A percentile compares a stretch with the other conserved stretches of the same genome.
Conservation (phyloP, 2,329 filamentous ascomycete genomes). For the Colletotrichum theobromicola region DNA sequence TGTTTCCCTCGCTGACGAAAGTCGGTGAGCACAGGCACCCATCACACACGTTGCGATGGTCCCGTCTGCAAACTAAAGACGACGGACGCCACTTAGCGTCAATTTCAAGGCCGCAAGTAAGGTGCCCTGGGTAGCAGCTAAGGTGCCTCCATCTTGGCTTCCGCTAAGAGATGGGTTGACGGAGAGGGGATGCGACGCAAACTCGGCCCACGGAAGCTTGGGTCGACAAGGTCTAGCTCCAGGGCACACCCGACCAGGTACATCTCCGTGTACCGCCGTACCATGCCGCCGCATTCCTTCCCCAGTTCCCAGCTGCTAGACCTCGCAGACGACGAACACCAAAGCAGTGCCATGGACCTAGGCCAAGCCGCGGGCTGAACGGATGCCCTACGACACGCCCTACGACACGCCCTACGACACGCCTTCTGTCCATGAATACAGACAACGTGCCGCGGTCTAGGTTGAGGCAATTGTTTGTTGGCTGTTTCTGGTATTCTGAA, state of each 20-base stretch:
- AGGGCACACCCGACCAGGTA: neutral
- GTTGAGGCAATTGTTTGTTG: neutral
- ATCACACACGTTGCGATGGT: conserved; percentile 4
- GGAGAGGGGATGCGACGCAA: conserved; percentile 19
- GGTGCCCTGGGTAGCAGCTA: conserved; percentile 16
- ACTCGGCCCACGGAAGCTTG: conserved; percentile 16
- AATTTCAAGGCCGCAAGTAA: conserved; percentile 14
- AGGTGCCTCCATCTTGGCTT: conserved; percentile 18
- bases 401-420: neutral
- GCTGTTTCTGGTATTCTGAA: neutral
- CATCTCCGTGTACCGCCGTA: neutral
- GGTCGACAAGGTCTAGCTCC: conserved; percentile 14
- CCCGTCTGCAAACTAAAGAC: conserved; percentile 2
- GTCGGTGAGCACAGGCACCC: conserved; percentile 7
- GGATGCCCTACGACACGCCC: neutral
- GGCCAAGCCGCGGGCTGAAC: neutral
- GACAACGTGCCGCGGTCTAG: neutral
- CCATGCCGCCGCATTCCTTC: neutral
- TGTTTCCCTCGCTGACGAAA: conserved; percentile 5
- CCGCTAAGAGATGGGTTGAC: conserved; percentile 18
- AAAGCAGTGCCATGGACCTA: neutral
- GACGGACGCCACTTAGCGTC: conserved; percentile 1
- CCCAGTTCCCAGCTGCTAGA: neutral
- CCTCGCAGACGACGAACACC: neutral
- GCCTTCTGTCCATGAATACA: neutral